Conservation (phyloP, 2,329 filamentous ascomycete species). For the Fusarium phyllophilum region DNA sequence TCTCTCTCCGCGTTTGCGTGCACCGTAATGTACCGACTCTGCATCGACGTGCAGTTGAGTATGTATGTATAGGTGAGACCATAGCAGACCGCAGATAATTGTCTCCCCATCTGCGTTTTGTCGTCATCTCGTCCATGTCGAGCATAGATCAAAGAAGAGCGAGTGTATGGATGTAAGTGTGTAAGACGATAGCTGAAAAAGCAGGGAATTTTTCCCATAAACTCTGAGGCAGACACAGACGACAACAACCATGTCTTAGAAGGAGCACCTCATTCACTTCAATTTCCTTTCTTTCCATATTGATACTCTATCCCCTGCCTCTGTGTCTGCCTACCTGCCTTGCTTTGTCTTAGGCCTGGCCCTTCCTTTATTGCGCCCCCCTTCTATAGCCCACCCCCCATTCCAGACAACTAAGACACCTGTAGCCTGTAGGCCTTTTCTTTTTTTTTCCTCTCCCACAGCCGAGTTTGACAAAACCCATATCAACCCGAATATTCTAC, state of each 20-base stretch:
- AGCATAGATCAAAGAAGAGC: background rate
- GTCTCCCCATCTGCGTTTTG: slow-evolving; percentile 20
- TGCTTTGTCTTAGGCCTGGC: slow-evolving; percentile 33
- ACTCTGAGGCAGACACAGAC: slow-evolving; percentile 18
- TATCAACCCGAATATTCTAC: slow-evolving; percentile 45
- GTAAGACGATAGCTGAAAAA: background rate
- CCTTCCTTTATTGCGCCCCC: slow-evolving; percentile 32
- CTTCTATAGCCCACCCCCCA: slow-evolving; percentile 32
- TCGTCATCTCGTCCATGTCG: slow-evolving; percentile 22
- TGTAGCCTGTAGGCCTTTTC: slow-evolving; percentile 24
- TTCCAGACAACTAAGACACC: slow-evolving; percentile 36
- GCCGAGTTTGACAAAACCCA: slow-evolving; percentile 45
- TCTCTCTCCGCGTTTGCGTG: slow-evolving; percentile 36
- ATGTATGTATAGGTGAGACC: background rate
- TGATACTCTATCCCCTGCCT: slow-evolving; percentile 15
- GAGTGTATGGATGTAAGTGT: background rate
- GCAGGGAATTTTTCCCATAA: background rate
- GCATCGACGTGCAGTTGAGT: slow-evolving; percentile 14
- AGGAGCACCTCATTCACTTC: slow-evolving; percentile 30
- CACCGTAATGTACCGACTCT: slow-evolving; percentile 34
- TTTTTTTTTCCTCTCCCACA: slow-evolving; percentile 44
- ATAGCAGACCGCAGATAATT: background rate
- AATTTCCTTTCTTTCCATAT: slow-evolving; percentile 26
- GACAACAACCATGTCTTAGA: slow-evolving; percentile 8
- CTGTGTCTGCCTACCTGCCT: slow-evolving; percentile 22